These are phyloP conservation scores for Sclerotinia nivalis DNA, from an alignment of 2,329 filamentous ascomycete genomes.

Conservation along the genomic window DNA sequence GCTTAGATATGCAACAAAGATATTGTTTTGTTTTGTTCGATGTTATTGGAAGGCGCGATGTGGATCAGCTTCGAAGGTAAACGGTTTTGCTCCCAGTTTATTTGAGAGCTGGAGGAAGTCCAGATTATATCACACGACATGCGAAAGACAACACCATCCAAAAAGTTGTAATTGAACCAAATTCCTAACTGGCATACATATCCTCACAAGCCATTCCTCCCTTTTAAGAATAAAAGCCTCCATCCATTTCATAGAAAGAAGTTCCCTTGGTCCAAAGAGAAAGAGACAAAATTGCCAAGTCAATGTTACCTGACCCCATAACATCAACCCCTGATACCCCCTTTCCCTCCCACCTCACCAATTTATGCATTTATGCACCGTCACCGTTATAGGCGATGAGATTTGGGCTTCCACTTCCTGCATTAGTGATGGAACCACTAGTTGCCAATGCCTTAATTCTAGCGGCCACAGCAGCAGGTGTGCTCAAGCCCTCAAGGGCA, in stretches of 20 bases:
- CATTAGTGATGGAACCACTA: constrained; percentile 45
- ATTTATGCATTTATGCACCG: constrained; percentile 39
- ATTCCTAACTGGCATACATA: neutral
- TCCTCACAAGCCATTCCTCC: neutral
- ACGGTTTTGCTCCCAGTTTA: no score
- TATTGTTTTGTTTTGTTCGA: neutral
- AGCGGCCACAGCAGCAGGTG: constrained; percentile 44
- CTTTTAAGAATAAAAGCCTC: neutral
- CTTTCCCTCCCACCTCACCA: neutral
- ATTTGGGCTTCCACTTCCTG: constrained; percentile 50
- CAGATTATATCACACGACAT: neutral
- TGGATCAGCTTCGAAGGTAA: no score
- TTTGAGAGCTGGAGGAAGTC: no score
- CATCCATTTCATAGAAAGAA: neutral
- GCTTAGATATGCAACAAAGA: no score
- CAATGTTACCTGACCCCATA: neutral
- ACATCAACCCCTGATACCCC: neutral
- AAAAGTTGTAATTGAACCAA: neutral
- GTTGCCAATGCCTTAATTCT: constrained; percentile 44
- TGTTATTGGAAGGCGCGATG: no score
- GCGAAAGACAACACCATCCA: neutral
- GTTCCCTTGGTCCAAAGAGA: neutral
- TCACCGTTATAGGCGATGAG: constrained; percentile 57
- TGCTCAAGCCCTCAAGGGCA: constrained; percentile 45
- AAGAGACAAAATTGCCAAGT: neutral